These are phyloP conservation scores for Porodaedalea pini DNA, from an alignment of 1,284 basidiomycete genomes.

Conservation along the genomic window DNA sequence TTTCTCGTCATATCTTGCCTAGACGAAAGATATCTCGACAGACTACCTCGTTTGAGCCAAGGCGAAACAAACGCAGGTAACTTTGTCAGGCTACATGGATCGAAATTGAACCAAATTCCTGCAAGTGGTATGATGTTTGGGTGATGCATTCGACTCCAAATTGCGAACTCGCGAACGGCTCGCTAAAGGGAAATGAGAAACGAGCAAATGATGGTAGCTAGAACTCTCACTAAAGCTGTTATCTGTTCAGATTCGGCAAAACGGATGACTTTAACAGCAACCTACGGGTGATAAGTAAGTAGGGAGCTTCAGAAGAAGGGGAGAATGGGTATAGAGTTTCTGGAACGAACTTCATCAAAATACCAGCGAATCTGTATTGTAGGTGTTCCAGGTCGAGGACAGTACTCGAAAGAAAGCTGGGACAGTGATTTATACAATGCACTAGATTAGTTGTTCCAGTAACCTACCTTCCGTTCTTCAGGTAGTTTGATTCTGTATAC, in stretches of 20 bases:
- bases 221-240: not conserved
- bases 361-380: not conserved
- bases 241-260: not conserved
- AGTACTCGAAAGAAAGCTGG: not conserved
- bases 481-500: not conserved
- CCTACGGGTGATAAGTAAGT: too few relatives aligned
- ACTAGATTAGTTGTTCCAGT: not conserved
- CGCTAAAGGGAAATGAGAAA: not conserved
- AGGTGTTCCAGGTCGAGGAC: not conserved
- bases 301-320: not conserved
- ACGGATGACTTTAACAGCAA: not conserved
- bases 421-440: not conserved
- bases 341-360: not conserved
- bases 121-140: not conserved
- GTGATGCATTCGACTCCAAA: conserved; percentile 3
- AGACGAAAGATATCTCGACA: not conserved
- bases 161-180: not conserved
- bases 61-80: not conserved
- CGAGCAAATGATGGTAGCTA: not conserved
- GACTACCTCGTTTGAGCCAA: not conserved
- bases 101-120: not conserved
- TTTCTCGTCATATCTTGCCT: not conserved
- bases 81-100: not conserved
- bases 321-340: not conserved
- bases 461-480: not conserved